Conservation (phyloP, 805 yeast species). For the Teunomyces lycoperdinae region DNA sequence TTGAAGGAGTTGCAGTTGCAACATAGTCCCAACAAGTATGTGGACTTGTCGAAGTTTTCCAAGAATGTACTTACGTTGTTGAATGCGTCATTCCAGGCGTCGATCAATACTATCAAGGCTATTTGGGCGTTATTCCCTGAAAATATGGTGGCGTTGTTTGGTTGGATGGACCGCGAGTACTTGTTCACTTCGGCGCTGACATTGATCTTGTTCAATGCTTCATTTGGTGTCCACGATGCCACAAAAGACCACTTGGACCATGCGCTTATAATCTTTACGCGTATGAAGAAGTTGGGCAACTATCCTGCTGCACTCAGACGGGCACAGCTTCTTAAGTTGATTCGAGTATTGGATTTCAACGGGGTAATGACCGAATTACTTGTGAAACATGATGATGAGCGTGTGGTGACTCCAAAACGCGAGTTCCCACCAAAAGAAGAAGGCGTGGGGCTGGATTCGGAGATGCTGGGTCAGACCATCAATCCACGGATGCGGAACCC, state of each 20-base stretch:
- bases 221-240: slow-evolving; percentile 79
- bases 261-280: slow-evolving; percentile 64
- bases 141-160: slow-evolving; percentile 81
- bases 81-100: slow-evolving; percentile 77
- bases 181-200: slow-evolving; percentile 76
- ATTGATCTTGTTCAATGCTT: slow-evolving; percentile 66
- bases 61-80: slow-evolving; percentile 63
- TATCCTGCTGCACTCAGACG: slow-evolving; percentile 76
- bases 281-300: slow-evolving; percentile 74
- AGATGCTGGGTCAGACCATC: neutral
- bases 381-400: slow-evolving; percentile 54
- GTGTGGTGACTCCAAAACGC: neutral
- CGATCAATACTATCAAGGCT: slow-evolving; percentile 69
- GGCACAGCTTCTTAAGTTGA: slow-evolving; percentile 64
- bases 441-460: neutral
- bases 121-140: slow-evolving; percentile 74
- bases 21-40: slow-evolving; percentile 45
- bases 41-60: slow-evolving; percentile 67
- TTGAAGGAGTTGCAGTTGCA: slow-evolving; percentile 46
- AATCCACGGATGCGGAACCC: neutral
- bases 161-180: slow-evolving; percentile 85
- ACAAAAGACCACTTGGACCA: slow-evolving; percentile 71
- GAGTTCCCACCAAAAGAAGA: neutral
- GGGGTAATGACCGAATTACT: slow-evolving; percentile 59
- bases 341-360: slow-evolving; percentile 65